Evolutionary conservation across 1,139 yeast species (phyloP).

Genomic region (Scheffersomyces illinoinensis): DNA sequence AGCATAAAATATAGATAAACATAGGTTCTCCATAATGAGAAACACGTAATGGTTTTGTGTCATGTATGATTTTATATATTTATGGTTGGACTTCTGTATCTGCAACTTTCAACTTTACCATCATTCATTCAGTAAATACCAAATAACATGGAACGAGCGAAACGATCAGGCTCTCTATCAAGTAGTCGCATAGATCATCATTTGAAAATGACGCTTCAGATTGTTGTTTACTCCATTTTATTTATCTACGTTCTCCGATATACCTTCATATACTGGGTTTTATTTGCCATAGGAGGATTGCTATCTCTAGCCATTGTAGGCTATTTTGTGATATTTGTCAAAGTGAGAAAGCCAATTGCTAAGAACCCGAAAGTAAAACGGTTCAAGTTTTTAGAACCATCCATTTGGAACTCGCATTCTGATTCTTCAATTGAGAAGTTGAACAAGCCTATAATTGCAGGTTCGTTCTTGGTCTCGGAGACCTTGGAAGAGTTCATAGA

Average conservation of each 20-base stretch:
- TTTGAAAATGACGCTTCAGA: neutral
- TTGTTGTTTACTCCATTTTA: conserved; percentile 3
- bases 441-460: conserved; percentile 40
- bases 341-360: conserved; percentile 3
- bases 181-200: neutral
- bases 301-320: neutral
- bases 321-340: conserved; percentile 4
- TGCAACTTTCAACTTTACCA: neutral
- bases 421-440: conserved; percentile 4
- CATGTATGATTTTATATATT: neutral
- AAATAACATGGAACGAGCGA: neutral
- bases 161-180: neutral
- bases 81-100: neutral
- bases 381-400: conserved; percentile 9
- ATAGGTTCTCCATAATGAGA: neutral
- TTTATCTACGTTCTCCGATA: conserved; percentile 9
- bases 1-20: neutral
- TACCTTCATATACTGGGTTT: conserved; percentile 12
- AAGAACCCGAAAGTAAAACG: conserved; percentile 2
- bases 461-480: conserved; percentile 54
- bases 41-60: neutral
- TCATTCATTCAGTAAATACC: too few species aligned
- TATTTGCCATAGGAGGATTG: conserved; percentile 6
- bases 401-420: conserved; percentile 6
- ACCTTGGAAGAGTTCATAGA: conserved; percentile 54